Base-by-base conservation (phyloP, 2,329 filamentous ascomycete genomes). In the Tolypocladium tropicale region DNA sequence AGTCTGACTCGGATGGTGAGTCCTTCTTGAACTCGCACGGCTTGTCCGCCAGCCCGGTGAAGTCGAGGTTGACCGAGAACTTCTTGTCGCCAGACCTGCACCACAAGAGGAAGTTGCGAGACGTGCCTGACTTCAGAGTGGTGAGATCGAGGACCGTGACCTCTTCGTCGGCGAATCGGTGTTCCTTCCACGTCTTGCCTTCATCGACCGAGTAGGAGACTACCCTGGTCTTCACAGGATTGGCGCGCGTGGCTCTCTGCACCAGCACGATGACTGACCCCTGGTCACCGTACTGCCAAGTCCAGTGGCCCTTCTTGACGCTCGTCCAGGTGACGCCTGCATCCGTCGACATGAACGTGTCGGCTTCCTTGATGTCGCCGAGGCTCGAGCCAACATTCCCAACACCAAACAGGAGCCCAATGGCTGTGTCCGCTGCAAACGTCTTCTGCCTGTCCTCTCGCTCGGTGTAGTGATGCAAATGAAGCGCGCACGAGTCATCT, bases 381-480 rank as follows among this genome's bases (percentile, higher is more conserved):
- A 96, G 80, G 57, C 78, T 77, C 18, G 76, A 68, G 12, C 95
- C 95, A 11, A 99, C 91, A 65, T 97, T 99, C 62, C 94, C 94
- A 59, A 91, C 82, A 18, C 84, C 94, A 68, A 99, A 86, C 83
- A 97, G 90, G 54, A 99, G 72, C 12, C 94, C 95, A 39, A 96
- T 83, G 1, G 94, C 93, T 4, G 89, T 91, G 51, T 85, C 82
- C 2, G 92, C 96, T 10, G 90, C 94, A 71, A 89, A 97, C 0
- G 90, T 95, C 68, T 93, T 89, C 51, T 85, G 77, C 64, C 85
- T 86, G 68, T 97, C 90, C 34, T 75, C 75, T 59, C 94, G 85
- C 72, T 99, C 94, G 0, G 95, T 97, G 73, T 95, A 99, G 56
- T 93, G 90, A 69, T 99, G 95, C 39, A 99, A 79, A 70, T 99